Conservation (phyloP, 352 stramenopile genomes). For the Phytophthora parvispora region DNA sequence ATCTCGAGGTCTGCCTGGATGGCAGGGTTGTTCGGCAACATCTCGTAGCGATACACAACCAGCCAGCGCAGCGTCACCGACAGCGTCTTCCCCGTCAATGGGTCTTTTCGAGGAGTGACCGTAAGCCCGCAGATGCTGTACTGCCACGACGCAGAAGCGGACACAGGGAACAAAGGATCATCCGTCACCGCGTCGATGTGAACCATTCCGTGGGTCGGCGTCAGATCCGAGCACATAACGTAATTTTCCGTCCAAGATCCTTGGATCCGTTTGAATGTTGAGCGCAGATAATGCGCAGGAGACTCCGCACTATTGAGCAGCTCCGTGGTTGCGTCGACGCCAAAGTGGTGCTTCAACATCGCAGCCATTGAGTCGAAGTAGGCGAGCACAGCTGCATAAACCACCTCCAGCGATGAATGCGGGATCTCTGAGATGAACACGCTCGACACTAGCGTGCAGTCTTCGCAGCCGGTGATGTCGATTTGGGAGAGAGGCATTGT, state of each 20-base stretch:
- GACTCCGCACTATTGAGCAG: not conserved
- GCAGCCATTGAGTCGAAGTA: not conserved
- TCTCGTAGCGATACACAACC: not conserved
- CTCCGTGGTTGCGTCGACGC: not conserved
- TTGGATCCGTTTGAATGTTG: not conserved
- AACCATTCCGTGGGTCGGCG: not conserved
- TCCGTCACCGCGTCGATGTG: constrained; percentile 1
- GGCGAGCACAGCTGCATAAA: not conserved
- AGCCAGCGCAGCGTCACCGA: not conserved
- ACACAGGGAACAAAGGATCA: not conserved
- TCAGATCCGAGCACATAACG: not conserved
- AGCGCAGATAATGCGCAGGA: not conserved
- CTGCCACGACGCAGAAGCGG: not conserved
- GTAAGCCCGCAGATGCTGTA: not conserved
- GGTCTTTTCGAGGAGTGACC: not conserved
- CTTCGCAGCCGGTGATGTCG: not conserved
- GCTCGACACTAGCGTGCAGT: not conserved
- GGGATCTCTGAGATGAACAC: not conserved
- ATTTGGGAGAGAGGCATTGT: not conserved
- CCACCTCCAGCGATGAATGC: not conserved
- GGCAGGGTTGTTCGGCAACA: not conserved
- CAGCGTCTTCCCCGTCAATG: not conserved
- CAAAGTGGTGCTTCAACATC: not conserved
- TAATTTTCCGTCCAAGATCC: not conserved
- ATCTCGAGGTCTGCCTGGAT: not conserved